Percentiles rank a stretch among this genome's conserved stretches.
These are phyloP conservation scores for Eucalyptus caleyi DNA, from an alignment of 345 rosid genomes.

Conservation along the genomic window DNA sequence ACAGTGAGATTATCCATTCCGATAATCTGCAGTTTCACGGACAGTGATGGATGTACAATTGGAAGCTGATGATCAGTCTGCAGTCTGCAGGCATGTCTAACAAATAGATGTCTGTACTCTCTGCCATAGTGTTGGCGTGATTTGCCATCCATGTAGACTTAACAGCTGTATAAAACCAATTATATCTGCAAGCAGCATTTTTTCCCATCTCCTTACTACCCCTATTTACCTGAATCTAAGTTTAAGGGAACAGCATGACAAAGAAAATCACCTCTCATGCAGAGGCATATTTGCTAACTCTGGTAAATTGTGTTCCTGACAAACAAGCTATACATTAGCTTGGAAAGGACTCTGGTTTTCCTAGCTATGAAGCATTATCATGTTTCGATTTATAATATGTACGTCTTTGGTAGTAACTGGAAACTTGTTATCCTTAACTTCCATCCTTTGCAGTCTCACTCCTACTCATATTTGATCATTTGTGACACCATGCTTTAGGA, in stretches of 20 bases:
- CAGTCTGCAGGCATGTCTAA: background rate
- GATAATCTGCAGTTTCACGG: background rate
- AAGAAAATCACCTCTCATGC: background rate
- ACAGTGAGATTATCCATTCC: background rate
- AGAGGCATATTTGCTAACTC: background rate
- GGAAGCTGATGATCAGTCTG: background rate
- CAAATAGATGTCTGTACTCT: background rate
- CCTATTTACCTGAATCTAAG: background rate
- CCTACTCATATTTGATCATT: background rate
- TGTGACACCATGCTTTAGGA: background rate
- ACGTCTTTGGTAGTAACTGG: background rate
- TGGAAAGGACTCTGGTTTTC: background rate
- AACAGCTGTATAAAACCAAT: background rate
- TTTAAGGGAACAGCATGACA: background rate
- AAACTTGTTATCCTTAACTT: background rate
- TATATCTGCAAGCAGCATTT: background rate
- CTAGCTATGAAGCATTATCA: background rate
- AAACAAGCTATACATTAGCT: background rate
- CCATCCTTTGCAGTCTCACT: background rate
- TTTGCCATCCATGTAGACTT: background rate
- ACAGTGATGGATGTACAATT: background rate
- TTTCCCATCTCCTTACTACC: background rate
- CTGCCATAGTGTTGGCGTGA: background rate
- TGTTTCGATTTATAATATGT: background rate
- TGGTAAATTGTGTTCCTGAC: background rate